phyloP scores from a whole-genome alignment of 345 rosid species.

The Pistacia atlantica region DNA sequence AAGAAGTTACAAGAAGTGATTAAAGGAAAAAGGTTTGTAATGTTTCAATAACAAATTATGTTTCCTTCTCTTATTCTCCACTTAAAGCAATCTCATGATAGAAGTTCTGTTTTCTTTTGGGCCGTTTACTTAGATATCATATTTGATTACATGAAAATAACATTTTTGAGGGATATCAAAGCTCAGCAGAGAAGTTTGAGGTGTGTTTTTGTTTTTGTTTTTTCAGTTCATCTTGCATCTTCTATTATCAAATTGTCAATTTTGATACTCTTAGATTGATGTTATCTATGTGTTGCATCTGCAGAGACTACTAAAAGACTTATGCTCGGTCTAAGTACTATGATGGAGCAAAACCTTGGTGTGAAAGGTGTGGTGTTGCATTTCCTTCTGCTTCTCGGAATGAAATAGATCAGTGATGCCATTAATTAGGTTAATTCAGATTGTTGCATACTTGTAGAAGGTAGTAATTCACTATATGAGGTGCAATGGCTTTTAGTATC shows the following conservation, averaged over 20 bases:
- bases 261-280: slow-evolving; percentile 7
- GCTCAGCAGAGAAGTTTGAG: slow-evolving; percentile 96
- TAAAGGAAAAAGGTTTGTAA: no score
- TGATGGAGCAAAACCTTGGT: slow-evolving; percentile 97
- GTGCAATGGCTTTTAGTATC: slow-evolving; percentile 5
- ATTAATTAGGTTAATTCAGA: slow-evolving; percentile 84
- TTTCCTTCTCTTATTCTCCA: no score
- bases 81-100: no score
- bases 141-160: slow-evolving; percentile 92
- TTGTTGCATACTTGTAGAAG: slow-evolving; percentile 88
- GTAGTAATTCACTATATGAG: slow-evolving; percentile 39
- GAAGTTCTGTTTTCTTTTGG: no score
- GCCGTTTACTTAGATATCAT: slow-evolving; percentile 11
- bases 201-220: slow-evolving; percentile 31
- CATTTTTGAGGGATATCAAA: slow-evolving; percentile 94
- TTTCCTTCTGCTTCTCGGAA: slow-evolving; percentile 94
- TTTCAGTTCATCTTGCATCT: background rate
- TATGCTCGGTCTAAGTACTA: slow-evolving; percentile 93
- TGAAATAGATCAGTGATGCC: slow-evolving; percentile 96
- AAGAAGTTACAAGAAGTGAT: no score
- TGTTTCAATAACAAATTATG: no score
- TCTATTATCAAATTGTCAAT: slow-evolving; percentile 9
- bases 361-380: slow-evolving; percentile 90
- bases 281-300: slow-evolving; percentile 21
- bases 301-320: slow-evolving; percentile 96